Evolutionary conservation across 345 rosid genomes (phyloP).

Genomic region (Clausena lansium): DNA sequence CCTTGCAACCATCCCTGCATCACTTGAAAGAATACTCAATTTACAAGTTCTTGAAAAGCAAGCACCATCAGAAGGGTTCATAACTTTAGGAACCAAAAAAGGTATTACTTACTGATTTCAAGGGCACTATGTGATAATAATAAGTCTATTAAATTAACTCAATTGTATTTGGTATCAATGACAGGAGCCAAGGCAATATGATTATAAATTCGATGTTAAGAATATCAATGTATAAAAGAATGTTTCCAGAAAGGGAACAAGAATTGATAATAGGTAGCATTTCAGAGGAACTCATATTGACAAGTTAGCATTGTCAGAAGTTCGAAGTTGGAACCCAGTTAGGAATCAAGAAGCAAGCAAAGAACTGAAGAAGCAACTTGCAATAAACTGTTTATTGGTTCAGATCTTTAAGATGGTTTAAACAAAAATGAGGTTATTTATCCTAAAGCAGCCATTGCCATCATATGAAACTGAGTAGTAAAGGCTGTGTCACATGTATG

Average conservation of each 20-base stretch:
- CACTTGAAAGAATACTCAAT: conserved; percentile 21
- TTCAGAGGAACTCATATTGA: not conserved
- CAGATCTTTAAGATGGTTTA: not conserved
- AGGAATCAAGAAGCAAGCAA: no score
- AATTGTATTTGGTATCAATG: not conserved
- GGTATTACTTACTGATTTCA: not conserved
- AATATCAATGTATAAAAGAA: not conserved
- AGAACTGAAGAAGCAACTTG: not conserved
- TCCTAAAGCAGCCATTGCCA: not conserved
- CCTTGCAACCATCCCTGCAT: conserved; percentile 97
- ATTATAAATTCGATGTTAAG: not conserved
- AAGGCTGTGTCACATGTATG: not conserved
- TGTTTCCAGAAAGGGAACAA: not conserved
- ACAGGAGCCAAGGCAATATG: not conserved
- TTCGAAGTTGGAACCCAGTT: no score
- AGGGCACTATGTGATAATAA: not conserved
- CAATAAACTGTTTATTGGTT: not conserved
- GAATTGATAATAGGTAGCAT: not conserved
- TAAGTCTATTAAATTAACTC: not conserved
- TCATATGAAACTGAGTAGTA: no score
- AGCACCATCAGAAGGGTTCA: conserved; percentile 7
- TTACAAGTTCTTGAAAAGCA: conserved; percentile 3
- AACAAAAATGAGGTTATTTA: not conserved
- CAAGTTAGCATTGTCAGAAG: not conserved
- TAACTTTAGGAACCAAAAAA: conserved; percentile 9